Conservation (phyloP, 306 rosid species). For the Lotus japonicus region DNA sequence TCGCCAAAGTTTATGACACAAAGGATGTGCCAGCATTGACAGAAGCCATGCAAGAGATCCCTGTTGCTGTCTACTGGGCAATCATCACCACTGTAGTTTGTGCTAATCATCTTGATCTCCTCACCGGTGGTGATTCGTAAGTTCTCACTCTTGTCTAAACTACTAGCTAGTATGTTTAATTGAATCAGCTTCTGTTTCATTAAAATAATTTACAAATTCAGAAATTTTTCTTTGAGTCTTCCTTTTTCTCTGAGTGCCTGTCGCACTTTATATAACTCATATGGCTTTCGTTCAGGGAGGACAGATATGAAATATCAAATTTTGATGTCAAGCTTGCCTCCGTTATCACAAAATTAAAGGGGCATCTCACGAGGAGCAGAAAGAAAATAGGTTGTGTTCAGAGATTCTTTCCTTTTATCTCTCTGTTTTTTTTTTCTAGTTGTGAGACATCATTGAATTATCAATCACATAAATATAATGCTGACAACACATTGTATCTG, state of each 20-base stretch:
- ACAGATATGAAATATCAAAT: slow-evolving; percentile 15
- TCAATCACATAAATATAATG: too few species aligned
- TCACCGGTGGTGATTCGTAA: slow-evolving; percentile 29
- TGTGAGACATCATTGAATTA: too few species aligned
- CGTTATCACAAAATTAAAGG: slow-evolving; percentile 33
- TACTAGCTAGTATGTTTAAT: too few species aligned
- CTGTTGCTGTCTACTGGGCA: slow-evolving; percentile 39
- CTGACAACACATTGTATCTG: background rate
- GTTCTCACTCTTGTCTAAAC: background rate
- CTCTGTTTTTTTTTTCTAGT: too few species aligned
- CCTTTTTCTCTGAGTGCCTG: background rate
- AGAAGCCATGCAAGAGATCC: slow-evolving; percentile 32
- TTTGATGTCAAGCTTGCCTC: slow-evolving; percentile 27
- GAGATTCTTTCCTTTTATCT: background rate
- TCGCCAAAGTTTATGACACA: slow-evolving; percentile 26
- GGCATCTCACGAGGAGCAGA: slow-evolving; percentile 29
- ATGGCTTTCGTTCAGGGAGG: slow-evolving; percentile 20
- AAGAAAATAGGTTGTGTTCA: slow-evolving; percentile 22
- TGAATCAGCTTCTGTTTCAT: too few species aligned
- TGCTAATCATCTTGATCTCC: slow-evolving; percentile 24
- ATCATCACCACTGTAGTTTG: slow-evolving; percentile 32
- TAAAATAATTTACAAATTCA: too few species aligned
- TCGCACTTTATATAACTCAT: background rate
- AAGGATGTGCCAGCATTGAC: slow-evolving; percentile 30
- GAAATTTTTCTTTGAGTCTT: too few species aligned